These are phyloP conservation scores for Capsaspora owczarzaki DNA, from an alignment of 78 protist genomes.

Conservation along the genomic window DNA sequence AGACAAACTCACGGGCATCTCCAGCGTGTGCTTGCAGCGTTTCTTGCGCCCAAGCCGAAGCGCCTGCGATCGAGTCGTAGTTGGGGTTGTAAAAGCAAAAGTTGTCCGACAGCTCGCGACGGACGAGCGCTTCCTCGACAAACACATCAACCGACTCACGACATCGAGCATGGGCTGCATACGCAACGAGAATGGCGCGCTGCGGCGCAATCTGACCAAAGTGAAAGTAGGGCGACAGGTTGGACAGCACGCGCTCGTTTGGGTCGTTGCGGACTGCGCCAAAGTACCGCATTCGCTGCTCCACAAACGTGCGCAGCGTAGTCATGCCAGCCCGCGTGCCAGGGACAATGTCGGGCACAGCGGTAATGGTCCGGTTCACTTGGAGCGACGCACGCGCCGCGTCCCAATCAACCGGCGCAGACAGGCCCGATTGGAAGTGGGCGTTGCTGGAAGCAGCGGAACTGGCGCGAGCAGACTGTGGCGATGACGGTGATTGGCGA, in stretches of 20 bases:
- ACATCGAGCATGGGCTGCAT: neutral
- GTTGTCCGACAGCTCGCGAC: conserved; percentile 62
- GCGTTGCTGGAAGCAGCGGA: too few relatives aligned
- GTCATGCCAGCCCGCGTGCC: conserved; percentile 15
- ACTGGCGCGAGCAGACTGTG: too few relatives aligned
- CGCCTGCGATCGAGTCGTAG: conserved; percentile 42
- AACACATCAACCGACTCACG: neutral
- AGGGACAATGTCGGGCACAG: neutral
- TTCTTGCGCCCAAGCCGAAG: conserved; percentile 47
- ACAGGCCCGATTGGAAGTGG: neutral
- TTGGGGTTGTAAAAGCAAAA: conserved; percentile 36
- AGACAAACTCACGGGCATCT: conserved; percentile 32
- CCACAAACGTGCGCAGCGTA: conserved; percentile 6
- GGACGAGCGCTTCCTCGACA: conserved; percentile 48
- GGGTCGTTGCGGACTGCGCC: conserved; percentile 48
- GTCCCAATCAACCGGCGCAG: neutral
- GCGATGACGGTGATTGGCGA: too few relatives aligned
- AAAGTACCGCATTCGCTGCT: conserved; percentile 1
- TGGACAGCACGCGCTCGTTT: neutral
- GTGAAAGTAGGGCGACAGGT: conserved; percentile 40
- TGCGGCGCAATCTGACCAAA: conserved; percentile 43
- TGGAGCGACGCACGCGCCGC: neutral
- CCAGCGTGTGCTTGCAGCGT: conserved; percentile 27
- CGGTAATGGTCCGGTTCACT: neutral
- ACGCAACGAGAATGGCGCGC: conserved; percentile 16